Conservation (phyloP, 2,329 filamentous ascomycete species). For the Cladophialophora chaetospira region DNA sequence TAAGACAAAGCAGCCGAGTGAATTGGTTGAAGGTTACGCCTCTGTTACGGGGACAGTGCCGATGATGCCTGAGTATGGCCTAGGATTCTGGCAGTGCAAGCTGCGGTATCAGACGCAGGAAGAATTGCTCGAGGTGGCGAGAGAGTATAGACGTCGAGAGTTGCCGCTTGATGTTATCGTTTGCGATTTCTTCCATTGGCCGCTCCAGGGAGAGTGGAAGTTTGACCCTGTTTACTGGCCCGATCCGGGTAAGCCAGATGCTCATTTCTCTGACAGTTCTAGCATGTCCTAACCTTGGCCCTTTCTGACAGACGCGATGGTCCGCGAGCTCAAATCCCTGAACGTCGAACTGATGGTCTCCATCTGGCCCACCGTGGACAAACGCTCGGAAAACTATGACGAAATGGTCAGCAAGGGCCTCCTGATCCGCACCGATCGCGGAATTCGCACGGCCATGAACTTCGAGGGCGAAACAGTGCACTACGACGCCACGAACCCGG, state of each 20-base stretch:
- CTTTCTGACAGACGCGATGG: conserved; percentile 56
- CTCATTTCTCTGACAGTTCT: conserved; percentile 1
- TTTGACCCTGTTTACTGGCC: conserved; percentile 67
- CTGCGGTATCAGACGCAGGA: conserved; percentile 67
- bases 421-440: conserved; percentile 63
- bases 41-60: conserved; percentile 60
- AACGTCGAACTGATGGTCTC: conserved; percentile 68
- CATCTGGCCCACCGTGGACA: conserved; percentile 68
- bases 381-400: conserved; percentile 58
- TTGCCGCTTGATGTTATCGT: conserved; percentile 68
- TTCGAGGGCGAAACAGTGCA: conserved; percentile 61
- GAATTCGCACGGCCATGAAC: conserved; percentile 60
- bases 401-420: conserved; percentile 64
- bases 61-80: conserved; percentile 68
- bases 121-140: conserved; percentile 60
- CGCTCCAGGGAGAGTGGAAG: conserved; percentile 66
- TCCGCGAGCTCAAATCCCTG: conserved; percentile 62
- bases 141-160: conserved; percentile 58
- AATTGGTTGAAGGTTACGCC: conserved; percentile 60
- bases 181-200: conserved; percentile 69
- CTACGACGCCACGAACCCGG: conserved; percentile 65
- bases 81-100: conserved; percentile 71
- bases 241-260: conserved; percentile 53
- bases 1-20: conserved; percentile 44
- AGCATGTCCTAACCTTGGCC: not conserved